These are phyloP conservation scores for Pterulicium gracile DNA, from an alignment of 1,284 basidiomycete species.

Conservation along the genomic window DNA sequence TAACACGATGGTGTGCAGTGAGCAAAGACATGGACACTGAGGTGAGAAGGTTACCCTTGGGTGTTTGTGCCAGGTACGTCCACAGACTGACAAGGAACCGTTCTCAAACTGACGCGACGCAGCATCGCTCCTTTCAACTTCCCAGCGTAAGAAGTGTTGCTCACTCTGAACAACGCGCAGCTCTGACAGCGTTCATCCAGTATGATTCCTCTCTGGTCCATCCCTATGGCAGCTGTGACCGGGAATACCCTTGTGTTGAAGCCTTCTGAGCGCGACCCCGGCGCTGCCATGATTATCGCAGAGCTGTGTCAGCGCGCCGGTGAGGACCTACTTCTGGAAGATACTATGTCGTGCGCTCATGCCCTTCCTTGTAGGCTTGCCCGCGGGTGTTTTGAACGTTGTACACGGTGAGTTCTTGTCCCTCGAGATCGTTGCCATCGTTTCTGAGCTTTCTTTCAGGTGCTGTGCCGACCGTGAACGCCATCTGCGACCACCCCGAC, in stretches of 20 bases:
- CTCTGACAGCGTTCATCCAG: slow-evolving; percentile 26
- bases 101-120: slow-evolving; percentile 12
- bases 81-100: slow-evolving; percentile 1
- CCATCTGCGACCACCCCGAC: slow-evolving; percentile 84
- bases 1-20: slow-evolving; percentile 34
- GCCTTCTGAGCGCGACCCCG: slow-evolving; percentile 93
- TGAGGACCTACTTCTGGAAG: slow-evolving; percentile 13
- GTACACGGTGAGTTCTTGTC: slow-evolving; percentile 68
- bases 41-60: slow-evolving; percentile 67
- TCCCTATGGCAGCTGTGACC: slow-evolving; percentile 80
- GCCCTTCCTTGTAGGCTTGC: slow-evolving; percentile 43
- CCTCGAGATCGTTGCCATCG: too few relatives aligned
- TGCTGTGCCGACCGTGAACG: slow-evolving; percentile 79
- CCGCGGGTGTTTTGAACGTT: slow-evolving; percentile 76
- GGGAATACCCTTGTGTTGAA: slow-evolving; percentile 95
- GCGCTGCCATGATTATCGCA: slow-evolving; percentile 95
- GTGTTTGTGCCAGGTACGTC: slow-evolving; percentile 62
- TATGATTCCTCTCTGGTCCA: slow-evolving; percentile 97
- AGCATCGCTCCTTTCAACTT: slow-evolving; percentile 92
- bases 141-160: slow-evolving; percentile 53
- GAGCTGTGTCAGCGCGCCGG: slow-evolving; percentile 85
- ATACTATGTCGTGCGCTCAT: slow-evolving; percentile 5
- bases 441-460: neutral
- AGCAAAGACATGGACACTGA: slow-evolving; percentile 98
- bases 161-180: too few relatives aligned